phyloP scores from a whole-genome alignment of 352 stramenopile species.

The Saprolegnia diclina region DNA sequence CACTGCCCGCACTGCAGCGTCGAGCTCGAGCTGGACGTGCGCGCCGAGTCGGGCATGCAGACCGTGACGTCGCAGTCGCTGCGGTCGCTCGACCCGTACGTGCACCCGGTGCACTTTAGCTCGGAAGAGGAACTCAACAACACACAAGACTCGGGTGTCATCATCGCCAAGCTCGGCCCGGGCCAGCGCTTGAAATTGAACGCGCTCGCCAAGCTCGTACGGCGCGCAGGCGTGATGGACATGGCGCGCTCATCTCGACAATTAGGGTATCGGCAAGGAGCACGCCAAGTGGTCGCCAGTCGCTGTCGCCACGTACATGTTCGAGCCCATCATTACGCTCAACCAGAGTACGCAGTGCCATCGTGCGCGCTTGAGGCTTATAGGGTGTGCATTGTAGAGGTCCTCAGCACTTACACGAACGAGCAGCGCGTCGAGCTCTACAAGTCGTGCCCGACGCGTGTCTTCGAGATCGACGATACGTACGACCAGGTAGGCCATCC shows the following conservation, averaged over 20 bases:
- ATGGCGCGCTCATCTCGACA: neutral
- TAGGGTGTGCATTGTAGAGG: constrained; percentile 48
- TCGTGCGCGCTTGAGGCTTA: neutral
- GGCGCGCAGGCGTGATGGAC: neutral
- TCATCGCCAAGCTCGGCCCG: constrained; percentile 94
- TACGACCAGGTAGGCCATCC: constrained; percentile 53
- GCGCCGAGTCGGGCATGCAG: constrained; percentile 58
- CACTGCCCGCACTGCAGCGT: constrained; percentile 95
- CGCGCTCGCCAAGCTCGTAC: constrained; percentile 87
- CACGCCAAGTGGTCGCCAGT: constrained; percentile 97
- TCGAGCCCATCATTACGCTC: constrained; percentile 86
- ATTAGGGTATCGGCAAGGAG: constrained; percentile 93
- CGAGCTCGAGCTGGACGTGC: constrained; percentile 95
- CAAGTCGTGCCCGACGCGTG: constrained; percentile 91
- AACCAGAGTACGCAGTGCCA: constrained; percentile 45
- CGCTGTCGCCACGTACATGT: constrained; percentile 92
- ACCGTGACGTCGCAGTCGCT: constrained; percentile 73
- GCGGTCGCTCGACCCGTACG: constrained; percentile 81
- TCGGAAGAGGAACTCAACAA: constrained; percentile 89
- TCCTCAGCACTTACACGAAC: constrained; percentile 88
- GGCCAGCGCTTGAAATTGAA: constrained; percentile 93
- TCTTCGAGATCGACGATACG: constrained; percentile 92
- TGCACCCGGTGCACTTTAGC: constrained; percentile 78
- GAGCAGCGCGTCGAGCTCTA: constrained; percentile 95
- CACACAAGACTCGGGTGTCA: constrained; percentile 93